Percentiles rank a stretch among this genome's conserved stretches.
Evolutionary conservation across 164 flowering plant genomes (phyloP).

Genomic region (Chloranthus sessilifolius): DNA sequence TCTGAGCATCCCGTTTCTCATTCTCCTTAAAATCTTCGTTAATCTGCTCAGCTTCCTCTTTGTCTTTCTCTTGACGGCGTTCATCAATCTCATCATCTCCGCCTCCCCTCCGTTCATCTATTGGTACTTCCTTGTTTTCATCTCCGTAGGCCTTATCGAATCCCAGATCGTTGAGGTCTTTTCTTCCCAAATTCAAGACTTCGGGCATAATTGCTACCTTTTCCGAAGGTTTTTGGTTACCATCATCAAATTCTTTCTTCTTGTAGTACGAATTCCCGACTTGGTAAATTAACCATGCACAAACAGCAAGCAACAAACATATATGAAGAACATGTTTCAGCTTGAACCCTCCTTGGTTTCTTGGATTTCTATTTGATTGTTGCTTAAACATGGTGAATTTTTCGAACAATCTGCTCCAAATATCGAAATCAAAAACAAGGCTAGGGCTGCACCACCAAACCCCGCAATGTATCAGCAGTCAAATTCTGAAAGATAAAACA

Average conservation of each 20-base stretch:
- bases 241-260: constrained; percentile 33
- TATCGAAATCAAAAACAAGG: too few relatives aligned
- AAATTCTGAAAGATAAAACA: too few relatives aligned
- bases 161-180: constrained; percentile 51
- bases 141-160: constrained; percentile 27
- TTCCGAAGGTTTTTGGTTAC: constrained; percentile 16
- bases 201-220: constrained; percentile 22
- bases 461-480: too few relatives aligned
- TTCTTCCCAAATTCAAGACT: constrained; percentile 61
- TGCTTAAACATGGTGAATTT: constrained; percentile 46
- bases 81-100: too few relatives aligned
- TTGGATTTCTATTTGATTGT: constrained; percentile 59
- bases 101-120: constrained; percentile 14
- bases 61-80: too few relatives aligned
- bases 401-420: too few relatives aligned
- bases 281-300: constrained; percentile 83
- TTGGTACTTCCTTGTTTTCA: constrained; percentile 30
- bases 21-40: too few relatives aligned
- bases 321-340: constrained; percentile 81
- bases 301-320: constrained; percentile 52
- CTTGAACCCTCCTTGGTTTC: constrained; percentile 75
- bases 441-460: too few relatives aligned
- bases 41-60: too few relatives aligned
- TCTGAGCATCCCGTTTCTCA: constrained; percentile 25
- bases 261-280: constrained; percentile 64